Percentiles rank a stretch among this genome's conserved stretches.
Conservation (phyloP, 1,284 basidiomycete genomes). For the Cryptococcus wingfieldii region DNA sequence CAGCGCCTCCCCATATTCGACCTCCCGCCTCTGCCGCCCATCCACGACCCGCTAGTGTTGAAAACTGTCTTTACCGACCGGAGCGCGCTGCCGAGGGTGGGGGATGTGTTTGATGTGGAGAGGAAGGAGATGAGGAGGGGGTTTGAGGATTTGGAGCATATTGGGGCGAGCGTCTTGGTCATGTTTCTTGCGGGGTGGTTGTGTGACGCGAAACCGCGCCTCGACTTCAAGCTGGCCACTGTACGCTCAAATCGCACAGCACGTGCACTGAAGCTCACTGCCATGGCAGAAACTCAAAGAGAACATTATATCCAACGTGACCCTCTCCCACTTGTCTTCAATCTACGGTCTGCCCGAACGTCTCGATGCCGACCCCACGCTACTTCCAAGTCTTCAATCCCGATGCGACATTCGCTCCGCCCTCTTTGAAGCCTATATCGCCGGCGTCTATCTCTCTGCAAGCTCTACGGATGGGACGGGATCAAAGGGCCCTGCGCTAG, state of each 20-base stretch:
- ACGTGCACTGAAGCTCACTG: background rate
- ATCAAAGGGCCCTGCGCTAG: background rate
- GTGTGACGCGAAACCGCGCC: slow-evolving; percentile 34
- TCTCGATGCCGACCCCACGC: slow-evolving; percentile 28
- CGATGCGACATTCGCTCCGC: slow-evolving; percentile 43
- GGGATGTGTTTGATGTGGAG: background rate
- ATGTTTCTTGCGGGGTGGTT: slow-evolving; percentile 45
- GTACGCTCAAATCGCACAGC: slow-evolving; percentile 20
- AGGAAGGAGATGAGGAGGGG: slow-evolving; percentile 12
- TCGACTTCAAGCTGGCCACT: slow-evolving; percentile 41
- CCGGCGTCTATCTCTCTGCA: slow-evolving; percentile 38
- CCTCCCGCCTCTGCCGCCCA: too few species aligned
- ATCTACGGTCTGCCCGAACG: slow-evolving; percentile 40
- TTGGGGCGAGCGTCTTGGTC: slow-evolving; percentile 43
- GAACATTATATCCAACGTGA: slow-evolving; percentile 43
- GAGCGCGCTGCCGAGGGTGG: too few species aligned
- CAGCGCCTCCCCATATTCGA: too few species aligned
- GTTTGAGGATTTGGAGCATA: slow-evolving; percentile 47
- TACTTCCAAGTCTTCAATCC: slow-evolving; percentile 33
- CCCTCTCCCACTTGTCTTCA: slow-evolving; percentile 40
- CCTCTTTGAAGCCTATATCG: slow-evolving; percentile 45
- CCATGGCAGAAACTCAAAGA: slow-evolving; percentile 41
- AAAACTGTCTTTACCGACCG: too few species aligned
- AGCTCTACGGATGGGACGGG: background rate
- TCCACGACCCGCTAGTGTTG: too few species aligned